Conservation (phyloP, 305 asterid species). For the Caryopteris hybrid region DNA sequence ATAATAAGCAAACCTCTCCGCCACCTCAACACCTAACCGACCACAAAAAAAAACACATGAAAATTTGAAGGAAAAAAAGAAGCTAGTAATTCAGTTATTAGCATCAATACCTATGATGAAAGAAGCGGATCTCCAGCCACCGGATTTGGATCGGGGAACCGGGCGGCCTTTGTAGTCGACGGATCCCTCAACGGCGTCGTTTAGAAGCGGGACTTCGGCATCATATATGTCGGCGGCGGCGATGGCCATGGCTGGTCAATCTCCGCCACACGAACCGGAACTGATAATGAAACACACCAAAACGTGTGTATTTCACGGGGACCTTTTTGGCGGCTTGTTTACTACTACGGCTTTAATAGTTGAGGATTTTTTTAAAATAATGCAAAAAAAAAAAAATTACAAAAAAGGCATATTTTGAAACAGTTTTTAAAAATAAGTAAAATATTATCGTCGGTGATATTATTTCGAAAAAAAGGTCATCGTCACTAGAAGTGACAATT, state of each 20-base stretch:
- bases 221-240: conserved; percentile 18
- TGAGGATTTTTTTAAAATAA: too few relatives aligned
- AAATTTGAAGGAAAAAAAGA: background rate
- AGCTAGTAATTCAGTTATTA: background rate
- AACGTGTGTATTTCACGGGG: too few relatives aligned
- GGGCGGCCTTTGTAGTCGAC: conserved; percentile 34
- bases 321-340: too few relatives aligned
- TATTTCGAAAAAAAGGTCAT: too few relatives aligned
- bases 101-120: conserved; percentile 31
- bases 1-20: conserved; percentile 73
- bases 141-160: conserved; percentile 36
- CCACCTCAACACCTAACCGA: conserved; percentile 54
- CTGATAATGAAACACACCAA: too few relatives aligned
- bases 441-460: too few relatives aligned
- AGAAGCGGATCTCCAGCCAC: conserved; percentile 48
- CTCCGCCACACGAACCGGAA: conserved; percentile 20
- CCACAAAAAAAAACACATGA: background rate
- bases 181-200: conserved; percentile 37
- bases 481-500: too few relatives aligned
- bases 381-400: too few relatives aligned
- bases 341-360: too few relatives aligned
- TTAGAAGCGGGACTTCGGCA: conserved; percentile 32
- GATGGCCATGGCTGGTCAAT: conserved; percentile 19
- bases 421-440: too few relatives aligned
- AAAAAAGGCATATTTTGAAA: too few relatives aligned